Evolutionary conservation across 1,284 basidiomycete genomes (phyloP).

Genomic region (Moesziomyces antarcticus): DNA sequence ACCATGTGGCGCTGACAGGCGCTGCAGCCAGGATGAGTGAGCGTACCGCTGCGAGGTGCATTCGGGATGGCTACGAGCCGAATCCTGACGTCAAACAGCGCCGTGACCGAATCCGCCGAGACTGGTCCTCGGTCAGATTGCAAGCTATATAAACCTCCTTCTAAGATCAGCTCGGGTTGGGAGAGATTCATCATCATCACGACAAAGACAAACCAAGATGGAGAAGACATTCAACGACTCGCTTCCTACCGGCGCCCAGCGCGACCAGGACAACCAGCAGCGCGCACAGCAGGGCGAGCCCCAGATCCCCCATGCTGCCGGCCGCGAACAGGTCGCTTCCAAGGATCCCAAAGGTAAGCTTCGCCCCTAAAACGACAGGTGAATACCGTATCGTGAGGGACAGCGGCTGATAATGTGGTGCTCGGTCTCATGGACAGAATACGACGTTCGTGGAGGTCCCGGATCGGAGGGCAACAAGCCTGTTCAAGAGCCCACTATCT

Average conservation of each 20-base stretch:
- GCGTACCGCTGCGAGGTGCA: too few species aligned
- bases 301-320: conserved; percentile 47
- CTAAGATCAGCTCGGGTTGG: too few species aligned
- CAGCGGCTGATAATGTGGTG: too few species aligned
- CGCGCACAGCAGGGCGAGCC: conserved; percentile 44
- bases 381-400: neutral
- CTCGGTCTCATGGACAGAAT: conserved; percentile 15
- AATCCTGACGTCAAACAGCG: too few species aligned
- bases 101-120: too few species aligned
- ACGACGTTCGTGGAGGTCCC: conserved; percentile 51
- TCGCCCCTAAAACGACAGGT: too few species aligned
- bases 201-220: conserved; percentile 13
- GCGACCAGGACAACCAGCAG: conserved; percentile 43
- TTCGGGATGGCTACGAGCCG: too few species aligned
- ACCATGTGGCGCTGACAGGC: too few species aligned
- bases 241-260: conserved; percentile 32
- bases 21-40: too few species aligned
- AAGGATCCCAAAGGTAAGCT: conserved; percentile 52
- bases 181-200: too few species aligned
- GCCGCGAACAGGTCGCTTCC: conserved; percentile 41
- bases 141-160: too few species aligned
- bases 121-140: too few species aligned
- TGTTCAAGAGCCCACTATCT: conserved; percentile 50
- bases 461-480: conserved; percentile 50
- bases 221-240: conserved; percentile 55